Evolutionary conservation across 495 filamentous ascomycete species (phyloP).

Genomic region (Penicillium bovifimosum): DNA sequence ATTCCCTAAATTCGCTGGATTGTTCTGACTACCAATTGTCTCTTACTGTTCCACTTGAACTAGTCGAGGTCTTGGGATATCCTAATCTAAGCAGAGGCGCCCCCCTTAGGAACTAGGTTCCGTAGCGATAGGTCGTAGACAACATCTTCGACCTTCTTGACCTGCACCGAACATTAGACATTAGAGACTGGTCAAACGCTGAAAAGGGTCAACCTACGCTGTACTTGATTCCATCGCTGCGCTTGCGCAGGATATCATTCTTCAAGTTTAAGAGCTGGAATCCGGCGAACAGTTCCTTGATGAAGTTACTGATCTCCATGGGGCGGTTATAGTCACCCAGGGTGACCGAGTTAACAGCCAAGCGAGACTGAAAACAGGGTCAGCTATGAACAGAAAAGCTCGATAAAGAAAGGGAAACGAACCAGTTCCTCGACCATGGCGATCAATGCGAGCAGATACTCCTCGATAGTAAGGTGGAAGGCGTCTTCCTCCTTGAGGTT

Average conservation of each 20-base stretch:
- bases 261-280: conserved; percentile 97
- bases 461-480: conserved; percentile 95
- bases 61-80: background rate
- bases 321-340: conserved; percentile 82
- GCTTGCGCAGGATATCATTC: conserved; percentile 83
- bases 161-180: conserved; percentile 31
- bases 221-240: conserved; percentile 93
- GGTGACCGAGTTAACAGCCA: conserved; percentile 95
- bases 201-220: conserved; percentile 48
- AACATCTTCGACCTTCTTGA: conserved; percentile 97
- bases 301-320: conserved; percentile 78
- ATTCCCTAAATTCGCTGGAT: background rate
- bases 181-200: background rate
- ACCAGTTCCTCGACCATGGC: conserved; percentile 85
- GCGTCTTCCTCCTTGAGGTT: conserved; percentile 85
- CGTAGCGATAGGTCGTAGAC: conserved; percentile 90
- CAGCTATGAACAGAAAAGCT: background rate
- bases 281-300: conserved; percentile 91
- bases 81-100: conserved; percentile 10
- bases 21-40: too few species aligned
- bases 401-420: conserved; percentile 7
- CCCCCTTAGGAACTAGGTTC: conserved; percentile 61
- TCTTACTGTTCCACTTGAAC: background rate
- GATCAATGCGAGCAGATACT: conserved; percentile 85
- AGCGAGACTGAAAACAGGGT: conserved; percentile 51